Percentiles rank a stretch among this genome's conserved stretches.
Conservation (phyloP, 257 asterid species). For the Thymus quinquecostatus region DNA sequence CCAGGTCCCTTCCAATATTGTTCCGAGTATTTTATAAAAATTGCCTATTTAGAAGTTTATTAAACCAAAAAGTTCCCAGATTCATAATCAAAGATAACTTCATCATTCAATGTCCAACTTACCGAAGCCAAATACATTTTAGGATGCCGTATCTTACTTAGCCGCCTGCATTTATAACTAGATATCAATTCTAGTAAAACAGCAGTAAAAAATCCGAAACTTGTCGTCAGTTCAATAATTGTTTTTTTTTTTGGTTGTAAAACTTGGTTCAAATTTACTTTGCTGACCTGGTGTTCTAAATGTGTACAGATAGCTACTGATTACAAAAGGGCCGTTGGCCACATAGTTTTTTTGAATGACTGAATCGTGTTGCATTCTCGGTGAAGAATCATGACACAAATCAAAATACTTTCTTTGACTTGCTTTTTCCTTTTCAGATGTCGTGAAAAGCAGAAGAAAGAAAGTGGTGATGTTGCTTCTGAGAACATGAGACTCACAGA, state of each 20-base stretch:
- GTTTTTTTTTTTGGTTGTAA: not conserved
- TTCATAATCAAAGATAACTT: not conserved
- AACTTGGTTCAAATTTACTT: not conserved
- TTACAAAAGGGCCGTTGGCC: constrained; percentile 6
- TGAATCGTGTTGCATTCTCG: constrained; percentile 11
- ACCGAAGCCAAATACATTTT: constrained; percentile 1
- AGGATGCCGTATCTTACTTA: constrained; percentile 17
- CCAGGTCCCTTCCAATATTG: not conserved
- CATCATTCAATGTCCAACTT: constrained; percentile 9
- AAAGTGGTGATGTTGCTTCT: constrained; percentile 17
- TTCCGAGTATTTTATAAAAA: constrained; percentile 2
- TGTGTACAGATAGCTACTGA: not conserved
- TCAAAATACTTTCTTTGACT: constrained; percentile 8
- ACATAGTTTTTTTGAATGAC: constrained; percentile 8
- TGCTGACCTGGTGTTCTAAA: not conserved
- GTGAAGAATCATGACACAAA: constrained; percentile 16
- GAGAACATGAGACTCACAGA: constrained; percentile 39
- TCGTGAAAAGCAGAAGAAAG: constrained; percentile 48
- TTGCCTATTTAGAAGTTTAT: constrained; percentile 6
- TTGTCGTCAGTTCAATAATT: not conserved
- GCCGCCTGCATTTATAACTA: constrained; percentile 10
- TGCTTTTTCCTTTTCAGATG: constrained; percentile 36
- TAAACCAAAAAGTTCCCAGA: not conserved
- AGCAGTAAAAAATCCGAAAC: not conserved
- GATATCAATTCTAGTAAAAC: constrained; percentile 5